A percentile compares a stretch with the other conserved stretches of the same genome.
phyloP scores from a whole-genome alignment of 805 yeast species.

The Pichia pseudocactophila region DNA sequence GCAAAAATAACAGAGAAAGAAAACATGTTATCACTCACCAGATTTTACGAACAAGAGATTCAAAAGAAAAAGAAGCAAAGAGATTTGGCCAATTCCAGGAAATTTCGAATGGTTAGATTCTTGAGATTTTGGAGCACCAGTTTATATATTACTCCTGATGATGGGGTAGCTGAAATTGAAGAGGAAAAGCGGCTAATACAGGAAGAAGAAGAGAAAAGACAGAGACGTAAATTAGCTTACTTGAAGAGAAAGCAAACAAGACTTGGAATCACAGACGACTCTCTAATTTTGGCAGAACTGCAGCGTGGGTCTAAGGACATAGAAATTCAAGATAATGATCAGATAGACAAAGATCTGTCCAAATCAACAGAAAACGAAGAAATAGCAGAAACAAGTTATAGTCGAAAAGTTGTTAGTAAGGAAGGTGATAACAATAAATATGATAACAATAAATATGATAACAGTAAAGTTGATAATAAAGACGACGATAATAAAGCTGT shows the following conservation, averaged over 20 bases:
- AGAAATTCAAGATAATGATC: background rate
- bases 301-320: slow-evolving; percentile 2
- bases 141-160: slow-evolving; percentile 50
- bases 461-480: too few relatives aligned
- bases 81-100: slow-evolving; percentile 57
- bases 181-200: slow-evolving; percentile 30
- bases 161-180: slow-evolving; percentile 44
- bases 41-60: slow-evolving; percentile 77
- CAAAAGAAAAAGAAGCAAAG: slow-evolving; percentile 71
- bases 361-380: background rate
- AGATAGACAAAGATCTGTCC: slow-evolving; percentile 2
- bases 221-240: slow-evolving; percentile 21
- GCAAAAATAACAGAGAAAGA: slow-evolving; percentile 79
- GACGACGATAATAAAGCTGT: too few relatives aligned
- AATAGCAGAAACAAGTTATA: too few relatives aligned
- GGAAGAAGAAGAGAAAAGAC: slow-evolving; percentile 31
- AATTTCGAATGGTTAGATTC: slow-evolving; percentile 51
- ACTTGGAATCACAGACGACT: background rate
- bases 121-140: slow-evolving; percentile 43
- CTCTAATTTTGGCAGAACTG: background rate
- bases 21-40: slow-evolving; percentile 63
- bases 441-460: too few relatives aligned
- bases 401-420: too few relatives aligned
- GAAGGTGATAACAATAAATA: too few relatives aligned
- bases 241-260: slow-evolving; percentile 12